Percentiles rank a stretch among this genome's conserved stretches.
Conservation (phyloP, 2,329 filamentous ascomycete genomes). For the Thielaviopsis ethacetica region DNA sequence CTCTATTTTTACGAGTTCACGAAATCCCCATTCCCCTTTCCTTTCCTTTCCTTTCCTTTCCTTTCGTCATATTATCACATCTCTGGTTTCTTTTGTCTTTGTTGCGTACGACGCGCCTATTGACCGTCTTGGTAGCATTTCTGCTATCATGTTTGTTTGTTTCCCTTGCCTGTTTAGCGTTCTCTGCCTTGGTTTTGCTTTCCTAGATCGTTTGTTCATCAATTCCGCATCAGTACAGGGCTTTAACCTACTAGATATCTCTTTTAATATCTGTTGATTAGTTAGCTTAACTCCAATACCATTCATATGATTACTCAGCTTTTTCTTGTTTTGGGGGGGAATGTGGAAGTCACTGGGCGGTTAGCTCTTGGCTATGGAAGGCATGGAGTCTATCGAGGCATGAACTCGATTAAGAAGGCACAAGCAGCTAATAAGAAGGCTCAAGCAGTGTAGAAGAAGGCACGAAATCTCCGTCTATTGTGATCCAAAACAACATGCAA, state of each 20-base stretch:
- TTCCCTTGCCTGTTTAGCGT: constrained; percentile 7
- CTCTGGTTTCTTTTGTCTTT: constrained; percentile 2
- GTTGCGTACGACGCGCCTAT: too few relatives aligned
- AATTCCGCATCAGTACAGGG: background rate
- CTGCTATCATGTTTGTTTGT: constrained; percentile 6
- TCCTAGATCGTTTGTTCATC: background rate
- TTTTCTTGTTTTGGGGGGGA: background rate
- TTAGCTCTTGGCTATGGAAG: background rate
- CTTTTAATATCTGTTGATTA: background rate
- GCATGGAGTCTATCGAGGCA: background rate
- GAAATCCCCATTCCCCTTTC: too few relatives aligned
- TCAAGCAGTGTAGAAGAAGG: too few relatives aligned
- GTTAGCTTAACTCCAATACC: background rate
- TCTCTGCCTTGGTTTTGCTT: constrained; percentile 2
- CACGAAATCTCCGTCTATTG: background rate
- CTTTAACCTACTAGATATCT: background rate
- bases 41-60: background rate
- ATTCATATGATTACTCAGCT: background rate
- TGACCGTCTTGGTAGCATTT: too few relatives aligned
- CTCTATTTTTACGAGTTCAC: background rate
- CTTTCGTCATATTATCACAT: background rate
- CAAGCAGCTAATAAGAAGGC: too few relatives aligned
- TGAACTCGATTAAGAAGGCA: too few relatives aligned
- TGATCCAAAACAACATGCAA: background rate
- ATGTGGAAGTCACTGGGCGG: background rate